These are phyloP conservation scores for Arctium minus DNA, from an alignment of 129 eudicot genomes.

Conservation along the genomic window DNA sequence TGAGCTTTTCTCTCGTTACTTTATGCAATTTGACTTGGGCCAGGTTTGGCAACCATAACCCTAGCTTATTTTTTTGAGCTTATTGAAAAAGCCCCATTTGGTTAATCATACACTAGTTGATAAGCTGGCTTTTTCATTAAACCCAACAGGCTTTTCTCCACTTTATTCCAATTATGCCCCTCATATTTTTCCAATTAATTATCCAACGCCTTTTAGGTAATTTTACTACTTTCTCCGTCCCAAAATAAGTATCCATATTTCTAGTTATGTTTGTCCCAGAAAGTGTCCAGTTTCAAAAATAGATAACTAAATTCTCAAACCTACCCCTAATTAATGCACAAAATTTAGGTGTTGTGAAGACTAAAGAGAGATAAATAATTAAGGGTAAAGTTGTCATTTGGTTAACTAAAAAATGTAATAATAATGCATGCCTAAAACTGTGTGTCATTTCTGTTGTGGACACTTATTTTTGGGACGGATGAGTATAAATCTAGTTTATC, in stretches of 20 bases:
- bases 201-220: not conserved
- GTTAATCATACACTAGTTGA: not conserved
- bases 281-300: no score
- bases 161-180: not conserved
- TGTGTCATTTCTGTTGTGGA: no score
- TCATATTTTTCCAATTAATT: not conserved
- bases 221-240: not conserved
- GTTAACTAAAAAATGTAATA: no score
- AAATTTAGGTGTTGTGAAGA: no score
- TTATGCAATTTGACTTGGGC: not conserved
- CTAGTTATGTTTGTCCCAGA: no score
- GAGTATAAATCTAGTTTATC: not conserved
- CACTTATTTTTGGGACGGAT: no score
- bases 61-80: not conserved
- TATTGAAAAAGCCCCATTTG: not conserved
- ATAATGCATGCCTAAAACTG: no score
- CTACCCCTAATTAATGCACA: no score
- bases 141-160: not conserved
- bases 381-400: no score
- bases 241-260: no score
- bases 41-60: not conserved
- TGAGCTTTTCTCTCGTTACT: not conserved
- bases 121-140: not conserved
- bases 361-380: no score
- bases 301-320: no score